Conservation (phyloP, 2,329 filamentous ascomycete species). For the Diaporthe eres region DNA sequence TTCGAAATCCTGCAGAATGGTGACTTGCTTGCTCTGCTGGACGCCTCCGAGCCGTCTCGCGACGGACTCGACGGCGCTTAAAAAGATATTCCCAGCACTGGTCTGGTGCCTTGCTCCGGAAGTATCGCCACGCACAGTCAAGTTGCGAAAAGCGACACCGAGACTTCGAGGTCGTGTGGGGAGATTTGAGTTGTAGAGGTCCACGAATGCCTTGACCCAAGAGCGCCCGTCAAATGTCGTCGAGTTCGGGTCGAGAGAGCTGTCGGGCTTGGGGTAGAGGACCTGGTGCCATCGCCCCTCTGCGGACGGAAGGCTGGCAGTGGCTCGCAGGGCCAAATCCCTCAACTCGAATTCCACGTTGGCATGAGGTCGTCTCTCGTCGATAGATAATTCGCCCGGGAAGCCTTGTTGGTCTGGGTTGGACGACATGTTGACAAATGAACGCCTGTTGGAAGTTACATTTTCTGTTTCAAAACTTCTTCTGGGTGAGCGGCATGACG, state of each 20-base stretch:
- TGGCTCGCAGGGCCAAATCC: slow-evolving; percentile 14
- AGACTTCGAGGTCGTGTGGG: background rate
- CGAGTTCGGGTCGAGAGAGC: background rate
- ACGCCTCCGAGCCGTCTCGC: background rate
- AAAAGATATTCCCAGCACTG: background rate
- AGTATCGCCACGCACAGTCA: background rate
- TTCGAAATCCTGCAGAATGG: background rate
- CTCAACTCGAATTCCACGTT: background rate
- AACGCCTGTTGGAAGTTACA: background rate
- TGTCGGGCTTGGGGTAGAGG: background rate
- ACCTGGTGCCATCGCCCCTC: background rate
- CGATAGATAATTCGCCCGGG: background rate
- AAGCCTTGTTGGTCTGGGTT: background rate
- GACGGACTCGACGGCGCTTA: background rate
- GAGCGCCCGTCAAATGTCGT: slow-evolving; percentile 15
- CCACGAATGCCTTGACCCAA: slow-evolving; percentile 11
- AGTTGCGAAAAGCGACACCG: background rate
- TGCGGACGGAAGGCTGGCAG: background rate
- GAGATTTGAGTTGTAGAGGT: slow-evolving; percentile 7
- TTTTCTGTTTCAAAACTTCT: background rate
- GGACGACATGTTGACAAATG: background rate
- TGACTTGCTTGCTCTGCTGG: slow-evolving; percentile 7
- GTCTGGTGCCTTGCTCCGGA: slow-evolving; percentile 5
- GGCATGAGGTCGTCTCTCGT: background rate
- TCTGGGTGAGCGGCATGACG: background rate